Conservation (phyloP, 2,329 filamentous ascomycete genomes). For the Metarhizium rileyi region DNA sequence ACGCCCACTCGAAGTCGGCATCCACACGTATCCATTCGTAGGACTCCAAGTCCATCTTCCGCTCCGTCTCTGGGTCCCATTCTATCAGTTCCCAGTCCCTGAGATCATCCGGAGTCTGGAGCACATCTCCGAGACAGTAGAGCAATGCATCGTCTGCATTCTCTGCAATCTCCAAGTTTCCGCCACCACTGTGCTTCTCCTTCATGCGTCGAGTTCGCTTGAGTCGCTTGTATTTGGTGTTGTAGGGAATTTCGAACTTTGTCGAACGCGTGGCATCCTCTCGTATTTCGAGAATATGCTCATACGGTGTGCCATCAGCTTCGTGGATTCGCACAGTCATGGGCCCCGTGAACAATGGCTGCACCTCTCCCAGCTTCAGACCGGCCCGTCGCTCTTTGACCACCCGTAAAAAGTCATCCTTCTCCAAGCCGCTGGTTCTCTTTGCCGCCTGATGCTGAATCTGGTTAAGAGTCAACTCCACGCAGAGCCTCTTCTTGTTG, state of each 20-base stretch:
- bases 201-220: constrained; percentile 80
- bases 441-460: constrained; percentile 42
- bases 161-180: constrained; percentile 49
- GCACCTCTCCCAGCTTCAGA: constrained; percentile 59
- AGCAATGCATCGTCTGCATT: constrained; percentile 72
- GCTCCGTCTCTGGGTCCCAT: constrained; percentile 82
- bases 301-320: constrained; percentile 94
- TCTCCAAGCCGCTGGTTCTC: constrained; percentile 44
- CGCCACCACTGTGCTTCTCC: constrained; percentile 52
- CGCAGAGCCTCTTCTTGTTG: constrained; percentile 94
- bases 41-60: constrained; percentile 87
- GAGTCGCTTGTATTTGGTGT: constrained; percentile 96
- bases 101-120: constrained; percentile 74
- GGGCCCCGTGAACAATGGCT: constrained; percentile 81
- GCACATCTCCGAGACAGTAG: constrained; percentile 85
- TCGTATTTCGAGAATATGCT: constrained; percentile 93
- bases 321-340: constrained; percentile 98
- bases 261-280: constrained; percentile 64
- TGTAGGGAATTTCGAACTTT: constrained; percentile 93
- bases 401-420: constrained; percentile 71
- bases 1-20: constrained; percentile 97
- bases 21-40: constrained; percentile 99
- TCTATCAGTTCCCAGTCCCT: constrained; percentile 77
- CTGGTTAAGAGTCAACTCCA: constrained; percentile 84
- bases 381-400: constrained; percentile 68